A percentile compares a stretch with the other conserved stretches of the same genome.
Conservation (phyloP, 208 protist genomes). For the Wallacemonas collosoma region DNA sequence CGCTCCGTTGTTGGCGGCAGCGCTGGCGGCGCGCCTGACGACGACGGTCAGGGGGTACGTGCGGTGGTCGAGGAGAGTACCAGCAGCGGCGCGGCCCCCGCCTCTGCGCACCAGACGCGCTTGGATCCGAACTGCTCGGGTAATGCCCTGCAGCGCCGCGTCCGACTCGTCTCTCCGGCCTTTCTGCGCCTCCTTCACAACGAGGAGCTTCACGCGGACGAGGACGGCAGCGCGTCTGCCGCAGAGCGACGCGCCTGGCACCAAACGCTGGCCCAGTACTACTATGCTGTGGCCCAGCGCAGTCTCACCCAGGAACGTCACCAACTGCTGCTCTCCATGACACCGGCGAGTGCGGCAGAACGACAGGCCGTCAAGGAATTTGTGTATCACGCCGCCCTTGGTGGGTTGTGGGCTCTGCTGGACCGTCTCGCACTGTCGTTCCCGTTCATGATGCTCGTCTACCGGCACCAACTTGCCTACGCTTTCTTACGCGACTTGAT, state of each 20-base stretch:
- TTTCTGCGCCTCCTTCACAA: constrained; percentile 44
- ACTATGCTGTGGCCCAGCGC: constrained; percentile 45
- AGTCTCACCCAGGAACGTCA: constrained; percentile 16
- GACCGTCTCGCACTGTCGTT: constrained; percentile 63
- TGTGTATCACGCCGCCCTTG: constrained; percentile 46
- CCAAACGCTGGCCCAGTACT: constrained; percentile 47
- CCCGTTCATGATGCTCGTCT: constrained; percentile 66
- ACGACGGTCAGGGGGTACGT: background rate
- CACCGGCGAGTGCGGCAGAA: constrained; percentile 31
- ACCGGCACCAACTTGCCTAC: constrained; percentile 58
- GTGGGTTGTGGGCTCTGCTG: constrained; percentile 41
- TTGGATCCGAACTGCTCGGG: constrained; percentile 22
- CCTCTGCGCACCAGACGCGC: constrained; percentile 8
- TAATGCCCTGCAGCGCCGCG: constrained; percentile 42
- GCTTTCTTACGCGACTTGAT: constrained; percentile 72
- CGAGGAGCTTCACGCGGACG: constrained; percentile 25
- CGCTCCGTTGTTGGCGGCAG: background rate
- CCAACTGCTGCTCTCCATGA: background rate
- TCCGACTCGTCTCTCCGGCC: constrained; percentile 42
- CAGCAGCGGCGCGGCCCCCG: background rate
- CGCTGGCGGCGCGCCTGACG: background rate
- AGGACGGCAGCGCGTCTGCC: constrained; percentile 21
- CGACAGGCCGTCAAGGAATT: constrained; percentile 77
- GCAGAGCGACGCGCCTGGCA: constrained; percentile 68
- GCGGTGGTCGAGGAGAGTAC: background rate